Base-by-base conservation (phyloP, 257 asterid species). In the Striga asiatica region DNA sequence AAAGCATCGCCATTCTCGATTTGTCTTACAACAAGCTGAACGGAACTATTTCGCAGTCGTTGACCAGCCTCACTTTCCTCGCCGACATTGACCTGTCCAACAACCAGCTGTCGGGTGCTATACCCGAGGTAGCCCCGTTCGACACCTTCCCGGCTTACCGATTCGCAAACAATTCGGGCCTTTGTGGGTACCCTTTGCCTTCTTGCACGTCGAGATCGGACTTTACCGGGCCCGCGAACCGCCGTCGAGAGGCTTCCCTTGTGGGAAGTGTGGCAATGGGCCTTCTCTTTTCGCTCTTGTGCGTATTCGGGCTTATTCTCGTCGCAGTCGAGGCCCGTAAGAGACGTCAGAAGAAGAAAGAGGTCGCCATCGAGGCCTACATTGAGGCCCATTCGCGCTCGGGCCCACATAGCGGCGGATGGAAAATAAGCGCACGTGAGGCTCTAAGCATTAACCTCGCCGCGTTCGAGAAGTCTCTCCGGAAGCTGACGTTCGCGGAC, bases 181-280 rank as follows among this genome's bases (percentile, higher is more conserved):
- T 91, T 10, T 91, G 98, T 56, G 98, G 96, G 8, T 80, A 76
- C 76, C 98, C 98, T 48, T 83, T 91, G 2, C 77, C 78, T 0
- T 4, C 17, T 5, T 91, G 98, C 65, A 74, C 65, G 35, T 23
- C 77, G 1, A 68, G 60, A 6, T 60, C 62, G 0, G 78, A 67
- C 3, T 6, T 70, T 0, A 56, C 43, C 5, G 71, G 71, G 2
- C 77, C 46, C 53, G 71, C 72, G 21, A 86, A 72, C 3, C 75
- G 69, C 31, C 71, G 86, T 1, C 72, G 71, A 32, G 84, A 69
- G 54, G 96, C 95, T 1, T 79, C 96, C 0, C 84, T 89, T 7
- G 94, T 78, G 0, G 95, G 96, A n/a, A 86, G 95, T 13, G 86
- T 89, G 57, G 94, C 91, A 0, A 79, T 81, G 78, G 96, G 96